These are phyloP conservation scores for Eucalyptus curtisii DNA, from an alignment of 345 rosid species.

Conservation along the genomic window DNA sequence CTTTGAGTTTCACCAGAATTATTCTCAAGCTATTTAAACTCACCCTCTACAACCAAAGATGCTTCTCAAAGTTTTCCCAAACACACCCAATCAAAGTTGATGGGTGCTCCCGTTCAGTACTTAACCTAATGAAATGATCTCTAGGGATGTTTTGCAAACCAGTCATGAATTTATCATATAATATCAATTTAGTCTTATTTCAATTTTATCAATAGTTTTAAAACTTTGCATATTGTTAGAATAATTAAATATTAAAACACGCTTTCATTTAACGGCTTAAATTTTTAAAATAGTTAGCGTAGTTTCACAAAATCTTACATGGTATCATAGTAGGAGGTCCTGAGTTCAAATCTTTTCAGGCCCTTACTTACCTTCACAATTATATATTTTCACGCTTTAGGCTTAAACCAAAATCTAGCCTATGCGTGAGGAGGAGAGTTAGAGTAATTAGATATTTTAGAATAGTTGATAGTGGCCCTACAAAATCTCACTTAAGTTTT, in stretches of 20 bases:
- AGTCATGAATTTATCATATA: neutral
- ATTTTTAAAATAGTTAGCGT: fast-evolving
- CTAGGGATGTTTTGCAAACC: neutral
- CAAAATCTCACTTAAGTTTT: too few species aligned
- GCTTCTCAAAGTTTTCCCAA: neutral
- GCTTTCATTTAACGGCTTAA: too few species aligned
- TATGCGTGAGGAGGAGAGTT: too few species aligned
- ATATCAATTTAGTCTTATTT: neutral
- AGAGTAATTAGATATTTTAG: too few species aligned
- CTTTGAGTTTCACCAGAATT: too few species aligned
- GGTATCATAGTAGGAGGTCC: fast-evolving
- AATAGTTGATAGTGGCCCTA: fast-evolving
- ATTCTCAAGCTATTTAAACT: neutral
- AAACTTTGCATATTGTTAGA: neutral
- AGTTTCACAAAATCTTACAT: fast-evolving
- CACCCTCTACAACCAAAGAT: neutral
- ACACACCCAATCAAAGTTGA: neutral
- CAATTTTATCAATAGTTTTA: neutral
- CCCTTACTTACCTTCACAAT: too few species aligned
- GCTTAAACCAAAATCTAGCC: too few species aligned
- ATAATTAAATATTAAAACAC: fast-evolving
- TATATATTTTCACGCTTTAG: too few species aligned
- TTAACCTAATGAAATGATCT: neutral
- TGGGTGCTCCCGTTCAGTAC: neutral
- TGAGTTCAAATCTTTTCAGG: too few species aligned